A percentile compares a stretch with the other conserved stretches of the same genome.
Conservation (phyloP, 129 eudicot genomes). For the carrot (Daucus carota) region DH1_v3.0 NC_030383.2:10245501-10246000, state of each 20-base stretch:
- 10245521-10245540: constrained; percentile 25
- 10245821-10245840: background rate
- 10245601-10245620: constrained; percentile 28
- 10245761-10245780: too few species aligned
- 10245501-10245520: constrained; percentile 26
- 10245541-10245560: constrained; percentile 30
- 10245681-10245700: constrained; percentile 20
- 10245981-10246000: background rate
- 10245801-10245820: background rate
- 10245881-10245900: background rate
- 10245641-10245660: constrained; percentile 27
- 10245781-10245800: too few species aligned
- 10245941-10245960: background rate
- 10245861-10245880: background rate
- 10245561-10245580: constrained; percentile 26
- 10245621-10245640: constrained; percentile 32
- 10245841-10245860: too few species aligned
- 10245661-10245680: constrained; percentile 27
- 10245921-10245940: background rate
- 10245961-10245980: background rate
- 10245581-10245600: constrained; percentile 21
- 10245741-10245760: too few species aligned
- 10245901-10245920: background rate
- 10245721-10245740: constrained; percentile 5
- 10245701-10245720: constrained; percentile 26